These are phyloP conservation scores for Lagerstroemia speciosa DNA, from an alignment of 345 rosid species.

Conservation along the genomic window DNA sequence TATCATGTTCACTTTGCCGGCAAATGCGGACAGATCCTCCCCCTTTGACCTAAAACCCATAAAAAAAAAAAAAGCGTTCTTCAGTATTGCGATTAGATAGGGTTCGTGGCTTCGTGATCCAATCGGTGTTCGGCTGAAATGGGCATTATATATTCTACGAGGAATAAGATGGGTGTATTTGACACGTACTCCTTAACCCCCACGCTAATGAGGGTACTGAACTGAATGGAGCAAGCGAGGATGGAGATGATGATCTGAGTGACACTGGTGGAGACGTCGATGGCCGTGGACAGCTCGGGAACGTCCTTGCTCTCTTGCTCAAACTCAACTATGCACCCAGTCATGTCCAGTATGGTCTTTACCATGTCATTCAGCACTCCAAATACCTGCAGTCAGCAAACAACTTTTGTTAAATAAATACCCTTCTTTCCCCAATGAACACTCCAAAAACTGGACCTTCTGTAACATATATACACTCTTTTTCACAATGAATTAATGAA, in stretches of 20 bases:
- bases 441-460: no score
- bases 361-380: slow-evolving; percentile 12
- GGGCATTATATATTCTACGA: no score
- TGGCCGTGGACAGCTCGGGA: slow-evolving; percentile 10
- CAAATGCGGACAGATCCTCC: slow-evolving; percentile 8
- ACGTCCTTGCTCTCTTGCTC: slow-evolving; percentile 14
- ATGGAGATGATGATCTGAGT: slow-evolving; percentile 12
- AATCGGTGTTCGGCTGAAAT: no score
- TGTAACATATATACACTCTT: no score
- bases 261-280: slow-evolving; percentile 11
- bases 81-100: no score
- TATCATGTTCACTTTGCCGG: slow-evolving; percentile 8
- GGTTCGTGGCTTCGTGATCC: no score
- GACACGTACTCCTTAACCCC: slow-evolving; percentile 3
- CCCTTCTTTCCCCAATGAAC: no score
- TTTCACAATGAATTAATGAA: no score
- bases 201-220: slow-evolving; percentile 12
- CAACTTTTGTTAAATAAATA: no score
- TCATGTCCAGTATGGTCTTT: slow-evolving; percentile 10
- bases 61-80: no score
- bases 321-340: slow-evolving; percentile 14
- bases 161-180: not conserved
- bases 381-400: not conserved
- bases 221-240: slow-evolving; percentile 15
- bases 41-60: slow-evolving; percentile 2